Conservation (phyloP, 257 asterid species). For the Cordia subcordata region DNA sequence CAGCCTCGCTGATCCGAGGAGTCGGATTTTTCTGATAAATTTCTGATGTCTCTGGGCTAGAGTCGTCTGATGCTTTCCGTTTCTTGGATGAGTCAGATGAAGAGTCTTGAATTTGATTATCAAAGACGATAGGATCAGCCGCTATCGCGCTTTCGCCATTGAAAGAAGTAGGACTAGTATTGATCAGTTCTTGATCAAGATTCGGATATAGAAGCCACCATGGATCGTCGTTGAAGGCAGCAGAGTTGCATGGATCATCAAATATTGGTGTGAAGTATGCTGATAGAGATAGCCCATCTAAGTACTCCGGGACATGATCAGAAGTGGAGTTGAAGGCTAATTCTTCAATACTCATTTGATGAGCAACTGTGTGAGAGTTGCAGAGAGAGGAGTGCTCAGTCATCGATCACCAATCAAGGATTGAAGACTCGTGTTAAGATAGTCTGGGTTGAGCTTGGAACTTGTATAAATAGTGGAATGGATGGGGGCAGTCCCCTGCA, state of each 20-base stretch:
- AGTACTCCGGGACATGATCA: too few species aligned
- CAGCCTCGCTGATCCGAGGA: conserved; percentile 16
- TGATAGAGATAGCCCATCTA: background rate
- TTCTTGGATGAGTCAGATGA: conserved; percentile 40
- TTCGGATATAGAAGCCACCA: conserved; percentile 33
- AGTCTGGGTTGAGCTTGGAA: too few species aligned
- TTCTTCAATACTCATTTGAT: too few species aligned
- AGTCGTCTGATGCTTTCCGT: conserved; percentile 41
- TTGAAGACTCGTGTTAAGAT: too few species aligned
- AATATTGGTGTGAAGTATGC: conserved; percentile 41
- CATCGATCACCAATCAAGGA: too few species aligned
- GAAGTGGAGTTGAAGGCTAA: too few species aligned
- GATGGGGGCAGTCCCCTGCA: too few species aligned
- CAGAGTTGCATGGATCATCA: conserved; percentile 40
- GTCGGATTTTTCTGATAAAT: conserved; percentile 21
- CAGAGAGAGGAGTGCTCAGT: too few species aligned
- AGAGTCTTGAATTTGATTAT: conserved; percentile 27
- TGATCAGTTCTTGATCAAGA: conserved; percentile 33
- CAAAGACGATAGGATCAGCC: conserved; percentile 21
- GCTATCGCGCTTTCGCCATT: conserved; percentile 27
- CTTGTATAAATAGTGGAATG: too few species aligned
- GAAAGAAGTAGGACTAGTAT: conserved; percentile 32
- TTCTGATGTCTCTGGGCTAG: conserved; percentile 16
- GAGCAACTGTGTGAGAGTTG: too few species aligned
- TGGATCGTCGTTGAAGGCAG: conserved; percentile 35